A percentile compares a stretch with the other conserved stretches of the same genome.
phyloP scores from a whole-genome alignment of 345 rosid species.

The Kandelia obovata region DNA sequence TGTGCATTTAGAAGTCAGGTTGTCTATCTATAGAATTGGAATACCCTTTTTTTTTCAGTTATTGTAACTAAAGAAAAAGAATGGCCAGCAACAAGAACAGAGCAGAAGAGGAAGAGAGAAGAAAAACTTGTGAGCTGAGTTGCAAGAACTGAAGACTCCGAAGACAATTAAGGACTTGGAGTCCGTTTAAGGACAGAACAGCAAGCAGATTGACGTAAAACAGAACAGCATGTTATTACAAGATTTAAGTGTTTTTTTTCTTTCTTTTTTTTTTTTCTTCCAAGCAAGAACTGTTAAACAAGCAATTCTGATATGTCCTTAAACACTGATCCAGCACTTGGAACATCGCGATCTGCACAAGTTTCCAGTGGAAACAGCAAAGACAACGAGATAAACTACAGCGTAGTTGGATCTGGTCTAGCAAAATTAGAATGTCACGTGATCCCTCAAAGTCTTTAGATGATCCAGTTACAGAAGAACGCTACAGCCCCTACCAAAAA shows the following conservation, averaged over 20 bases:
- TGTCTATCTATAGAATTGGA: not conserved
- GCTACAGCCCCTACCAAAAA: not conserved
- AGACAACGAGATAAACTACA: not conserved
- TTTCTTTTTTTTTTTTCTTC: no score
- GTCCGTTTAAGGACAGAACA: not conserved
- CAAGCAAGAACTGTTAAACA: no score
- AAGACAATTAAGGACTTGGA: not conserved
- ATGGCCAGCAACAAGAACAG: conserved; percentile 7
- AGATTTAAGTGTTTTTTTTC: no score
- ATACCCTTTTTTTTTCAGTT: not conserved
- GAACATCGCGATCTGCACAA: not conserved
- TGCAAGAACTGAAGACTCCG: not conserved
- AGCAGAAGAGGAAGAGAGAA: not conserved
- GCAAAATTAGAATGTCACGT: not conserved
- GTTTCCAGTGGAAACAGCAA: not conserved
- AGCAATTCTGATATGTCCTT: no score
- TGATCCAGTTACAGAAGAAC: conserved; percentile 2
- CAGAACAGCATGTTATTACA: no score
- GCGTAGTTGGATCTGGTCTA: not conserved
- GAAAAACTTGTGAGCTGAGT: conserved; percentile 38
- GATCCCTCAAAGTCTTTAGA: not conserved
- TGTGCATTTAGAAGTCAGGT: not conserved
- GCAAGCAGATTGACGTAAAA: no score
- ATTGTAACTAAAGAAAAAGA: not conserved
- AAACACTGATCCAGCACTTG: not conserved